A percentile compares a stretch with the other conserved stretches of the same genome.
These are phyloP conservation scores for Trichoderma brevicompactum DNA, from an alignment of 2,329 filamentous ascomycete species.

Conservation along the genomic window DNA sequence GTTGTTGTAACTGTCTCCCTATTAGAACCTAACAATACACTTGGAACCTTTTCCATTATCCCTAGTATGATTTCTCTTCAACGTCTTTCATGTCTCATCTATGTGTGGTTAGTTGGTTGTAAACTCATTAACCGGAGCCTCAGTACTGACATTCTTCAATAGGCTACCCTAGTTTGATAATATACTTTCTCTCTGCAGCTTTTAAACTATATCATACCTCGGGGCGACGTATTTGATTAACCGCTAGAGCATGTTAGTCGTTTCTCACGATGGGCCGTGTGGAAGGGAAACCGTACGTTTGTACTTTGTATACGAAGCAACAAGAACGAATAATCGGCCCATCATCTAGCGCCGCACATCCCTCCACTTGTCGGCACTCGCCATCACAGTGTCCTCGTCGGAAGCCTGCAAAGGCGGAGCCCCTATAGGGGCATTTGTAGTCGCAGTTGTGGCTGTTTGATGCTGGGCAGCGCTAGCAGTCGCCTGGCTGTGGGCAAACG, in stretches of 20 bases:
- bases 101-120: neutral
- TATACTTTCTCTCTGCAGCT: neutral
- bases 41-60: neutral
- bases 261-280: neutral
- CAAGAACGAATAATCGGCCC: neutral
- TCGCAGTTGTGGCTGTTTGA: neutral
- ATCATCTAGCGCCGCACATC: neutral
- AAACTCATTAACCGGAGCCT: neutral
- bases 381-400: constrained; percentile 16
- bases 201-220: neutral
- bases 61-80: neutral
- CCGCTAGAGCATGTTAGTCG: neutral
- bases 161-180: neutral
- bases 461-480: neutral
- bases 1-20: constrained; percentile 2
- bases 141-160: neutral
- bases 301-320: neutral
- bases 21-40: neutral
- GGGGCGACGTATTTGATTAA: neutral
- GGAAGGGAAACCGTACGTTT: neutral
- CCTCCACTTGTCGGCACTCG: neutral
- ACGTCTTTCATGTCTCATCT: neutral
- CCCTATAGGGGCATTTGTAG: no score
- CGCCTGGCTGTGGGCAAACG: neutral
- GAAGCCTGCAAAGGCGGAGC: neutral